Evolutionary conservation across 495 filamentous ascomycete species (phyloP).

Genomic region (Durotheca rogersii): DNA sequence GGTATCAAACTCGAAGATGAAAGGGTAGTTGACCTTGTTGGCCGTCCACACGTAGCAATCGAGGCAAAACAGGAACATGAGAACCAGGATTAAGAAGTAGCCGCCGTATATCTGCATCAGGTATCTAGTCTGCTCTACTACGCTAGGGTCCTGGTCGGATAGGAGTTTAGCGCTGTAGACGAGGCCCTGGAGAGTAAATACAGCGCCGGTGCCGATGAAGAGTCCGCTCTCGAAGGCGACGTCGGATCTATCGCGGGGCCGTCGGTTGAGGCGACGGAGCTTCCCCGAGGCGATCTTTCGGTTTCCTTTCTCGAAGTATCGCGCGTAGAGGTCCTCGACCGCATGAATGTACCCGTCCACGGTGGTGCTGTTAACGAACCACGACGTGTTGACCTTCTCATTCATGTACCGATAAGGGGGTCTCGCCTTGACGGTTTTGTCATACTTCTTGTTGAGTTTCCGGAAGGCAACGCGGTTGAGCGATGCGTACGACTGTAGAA

Average conservation of each 20-base stretch:
- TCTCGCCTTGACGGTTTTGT: slow-evolving; percentile 79
- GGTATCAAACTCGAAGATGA: slow-evolving; percentile 94
- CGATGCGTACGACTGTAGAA: slow-evolving; percentile 85
- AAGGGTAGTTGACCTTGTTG: slow-evolving; percentile 89
- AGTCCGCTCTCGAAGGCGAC: slow-evolving; percentile 79
- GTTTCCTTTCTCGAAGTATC: slow-evolving; percentile 89
- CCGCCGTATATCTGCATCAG: slow-evolving; percentile 83
- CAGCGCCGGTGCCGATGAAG: slow-evolving; percentile 68
- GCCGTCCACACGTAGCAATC: slow-evolving; percentile 78
- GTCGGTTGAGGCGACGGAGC: slow-evolving; percentile 66
- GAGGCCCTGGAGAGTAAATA: slow-evolving; percentile 74
- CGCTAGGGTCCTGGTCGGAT: slow-evolving; percentile 47
- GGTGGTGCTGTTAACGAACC: slow-evolving; percentile 84
- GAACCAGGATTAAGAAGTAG: slow-evolving; percentile 73
- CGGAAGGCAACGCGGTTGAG: slow-evolving; percentile 90
- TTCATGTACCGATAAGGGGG: slow-evolving; percentile 82
- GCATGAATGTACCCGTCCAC: slow-evolving; percentile 73
- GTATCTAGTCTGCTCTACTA: slow-evolving; percentile 65
- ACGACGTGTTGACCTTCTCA: slow-evolving; percentile 85
- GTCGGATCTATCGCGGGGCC: slow-evolving; percentile 66
- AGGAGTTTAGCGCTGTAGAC: slow-evolving; percentile 62
- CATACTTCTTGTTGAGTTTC: slow-evolving; percentile 98
- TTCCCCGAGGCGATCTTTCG: slow-evolving; percentile 87
- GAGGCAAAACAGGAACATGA: slow-evolving; percentile 73
- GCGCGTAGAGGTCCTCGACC: slow-evolving; percentile 86